Percentiles rank a stretch among this genome's conserved stretches.
phyloP scores from a whole-genome alignment of 129 eudicot species.

The Scalesia atractyloides region DNA sequence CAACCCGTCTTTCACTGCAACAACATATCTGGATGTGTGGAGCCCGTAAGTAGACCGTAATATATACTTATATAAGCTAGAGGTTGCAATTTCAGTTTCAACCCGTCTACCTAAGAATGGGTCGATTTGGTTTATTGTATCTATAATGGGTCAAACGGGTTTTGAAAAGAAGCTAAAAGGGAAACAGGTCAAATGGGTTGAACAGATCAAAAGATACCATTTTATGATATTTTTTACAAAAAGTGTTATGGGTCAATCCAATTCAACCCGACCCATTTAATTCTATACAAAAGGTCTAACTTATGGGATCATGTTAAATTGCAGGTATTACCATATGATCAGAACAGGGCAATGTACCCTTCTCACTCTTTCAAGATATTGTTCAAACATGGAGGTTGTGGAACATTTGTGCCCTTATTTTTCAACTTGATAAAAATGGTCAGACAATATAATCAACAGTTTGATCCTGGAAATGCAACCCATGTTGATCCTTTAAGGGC shows the following conservation, averaged over 20 bases:
- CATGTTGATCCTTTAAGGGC: constrained; percentile 77
- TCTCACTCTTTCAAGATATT: constrained; percentile 78
- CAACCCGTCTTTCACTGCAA: constrained; percentile 91
- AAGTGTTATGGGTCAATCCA: not conserved
- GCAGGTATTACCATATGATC: constrained; percentile 81
- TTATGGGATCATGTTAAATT: constrained; percentile 12
- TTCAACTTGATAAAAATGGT: constrained; percentile 60
- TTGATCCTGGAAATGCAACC: constrained; percentile 41
- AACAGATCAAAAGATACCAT: not conserved
- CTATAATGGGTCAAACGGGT: too few relatives aligned
- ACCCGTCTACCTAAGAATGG: not conserved
- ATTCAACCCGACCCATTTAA: not conserved
- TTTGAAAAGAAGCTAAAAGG: not conserved
- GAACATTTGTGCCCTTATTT: constrained; percentile 80
- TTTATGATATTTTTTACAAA: not conserved
- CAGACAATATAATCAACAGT: constrained; percentile 56
- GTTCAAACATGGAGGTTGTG: constrained; percentile 95
- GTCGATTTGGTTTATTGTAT: not conserved
- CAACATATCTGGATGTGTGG: constrained; percentile 80
- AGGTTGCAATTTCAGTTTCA: not conserved
- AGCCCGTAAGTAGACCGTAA: constrained; percentile 65
- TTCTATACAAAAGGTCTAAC: not conserved
- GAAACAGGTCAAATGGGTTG: constrained; percentile 2
- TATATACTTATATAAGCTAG: not conserved
- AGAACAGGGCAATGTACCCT: constrained; percentile 72